Evolutionary conservation across 441 rosid genomes (phyloP), one percentile per base, ranked within the genome.

Genomic region (Populus tomentosa): DNA sequence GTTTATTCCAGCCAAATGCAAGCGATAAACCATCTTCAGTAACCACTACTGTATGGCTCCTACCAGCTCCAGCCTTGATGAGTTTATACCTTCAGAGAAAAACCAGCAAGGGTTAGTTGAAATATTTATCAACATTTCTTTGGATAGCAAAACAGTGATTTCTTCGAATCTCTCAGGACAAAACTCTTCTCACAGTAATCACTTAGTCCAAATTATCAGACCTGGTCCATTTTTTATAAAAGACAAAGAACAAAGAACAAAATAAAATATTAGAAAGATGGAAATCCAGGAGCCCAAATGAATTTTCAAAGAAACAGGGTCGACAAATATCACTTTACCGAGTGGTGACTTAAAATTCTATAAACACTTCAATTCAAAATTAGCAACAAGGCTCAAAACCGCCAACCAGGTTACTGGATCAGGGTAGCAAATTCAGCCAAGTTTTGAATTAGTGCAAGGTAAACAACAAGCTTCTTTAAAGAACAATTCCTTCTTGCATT

Each of bases 1-100:
- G 92, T 79, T 92, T 96, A 79, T 96, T 96, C 98, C 98, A 96
- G 66, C 99, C 99, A 83, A 94, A 96, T 73, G 94, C 93, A 61
- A 94, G 79, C 16, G 98, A 94, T 71, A 78, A 82, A 23, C 99
- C 98, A 40, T 92, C 90, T 40, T 89, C 91, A 66, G 97, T 90
- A 74, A 96, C 90, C 79, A 92, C 97, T 42, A 94, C 94, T 0
- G 97, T 92, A 80, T 94, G 98, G 78, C 71, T 90, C 89, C 83
- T 91, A 69, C 99, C 99, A 20, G 88, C 88, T 79, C 88, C 90
- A 4, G 97, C 99, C 83, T 67, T 89, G 61, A 88, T 80, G 80
- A 94, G 88, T 75, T 90, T 94, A 84, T 91, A 85, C 90, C 99
- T 94, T 87, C 75, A 75, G 65, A 72, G 30, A 26, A 73, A 73